These are phyloP conservation scores for Akebia trifoliata DNA, from an alignment of 164 flowering plant species.

Conservation along the genomic window DNA sequence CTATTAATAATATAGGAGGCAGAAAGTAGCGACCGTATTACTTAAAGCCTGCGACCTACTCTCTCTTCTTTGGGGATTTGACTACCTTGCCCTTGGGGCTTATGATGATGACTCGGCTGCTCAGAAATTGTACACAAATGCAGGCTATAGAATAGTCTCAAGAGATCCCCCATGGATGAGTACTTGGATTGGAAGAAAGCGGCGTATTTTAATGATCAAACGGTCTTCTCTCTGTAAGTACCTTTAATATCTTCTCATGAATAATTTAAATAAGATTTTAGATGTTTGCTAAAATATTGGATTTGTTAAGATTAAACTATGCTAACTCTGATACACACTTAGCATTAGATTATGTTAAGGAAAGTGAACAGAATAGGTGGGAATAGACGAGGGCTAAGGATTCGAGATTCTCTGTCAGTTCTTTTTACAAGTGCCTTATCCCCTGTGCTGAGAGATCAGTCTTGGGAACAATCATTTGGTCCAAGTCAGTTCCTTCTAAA, in stretches of 20 bases:
- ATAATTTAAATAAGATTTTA: not conserved
- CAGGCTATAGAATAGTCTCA: constrained; percentile 62
- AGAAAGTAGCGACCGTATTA: constrained; percentile 65
- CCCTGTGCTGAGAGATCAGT: too few relatives aligned
- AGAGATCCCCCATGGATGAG: constrained; percentile 64
- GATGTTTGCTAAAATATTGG: too few relatives aligned
- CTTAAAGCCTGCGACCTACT: constrained; percentile 74
- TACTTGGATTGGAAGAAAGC: constrained; percentile 72
- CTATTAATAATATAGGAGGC: constrained; percentile 45
- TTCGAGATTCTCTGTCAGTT: too few relatives aligned
- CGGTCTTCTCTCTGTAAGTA: constrained; percentile 16
- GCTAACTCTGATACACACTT: too few relatives aligned
- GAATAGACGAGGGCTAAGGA: too few relatives aligned
- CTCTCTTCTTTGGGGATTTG: constrained; percentile 51
- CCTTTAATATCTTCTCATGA: not conserved
- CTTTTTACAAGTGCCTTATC: too few relatives aligned
- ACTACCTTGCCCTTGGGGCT: constrained; percentile 64
- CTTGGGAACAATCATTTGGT: too few relatives aligned
- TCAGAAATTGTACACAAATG: constrained; percentile 54
- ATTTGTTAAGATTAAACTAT: too few relatives aligned
- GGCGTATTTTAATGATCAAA: constrained; percentile 73
- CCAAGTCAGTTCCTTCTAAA: too few relatives aligned
- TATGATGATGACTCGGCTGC: constrained; percentile 83
- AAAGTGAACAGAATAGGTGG: too few relatives aligned
- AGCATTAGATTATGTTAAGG: too few relatives aligned